phyloP scores from a whole-genome alignment of 306 rosid species.

The Glycine tomentella region DNA sequence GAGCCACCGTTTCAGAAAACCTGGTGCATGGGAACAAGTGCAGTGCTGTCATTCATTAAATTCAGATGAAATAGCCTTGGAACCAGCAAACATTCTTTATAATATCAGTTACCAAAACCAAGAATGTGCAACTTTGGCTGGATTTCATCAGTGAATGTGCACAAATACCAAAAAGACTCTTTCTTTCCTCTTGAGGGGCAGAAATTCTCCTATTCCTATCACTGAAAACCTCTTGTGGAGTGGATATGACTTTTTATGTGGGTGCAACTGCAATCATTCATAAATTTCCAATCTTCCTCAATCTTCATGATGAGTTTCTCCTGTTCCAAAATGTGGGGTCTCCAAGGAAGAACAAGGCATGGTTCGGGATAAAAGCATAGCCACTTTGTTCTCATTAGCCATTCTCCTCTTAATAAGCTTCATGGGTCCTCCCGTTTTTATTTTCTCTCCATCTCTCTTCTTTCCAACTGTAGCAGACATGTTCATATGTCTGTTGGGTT shows the following conservation, averaged over 20 bases:
- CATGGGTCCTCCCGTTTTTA: conserved; percentile 59
- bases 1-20: conserved; percentile 55
- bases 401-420: conserved; percentile 47
- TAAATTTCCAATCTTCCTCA: conserved; percentile 33
- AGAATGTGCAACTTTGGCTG: conserved; percentile 44
- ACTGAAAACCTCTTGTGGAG: conserved; percentile 33
- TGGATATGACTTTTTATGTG: conserved; percentile 48
- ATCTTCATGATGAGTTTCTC: conserved; percentile 54
- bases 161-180: conserved; percentile 34
- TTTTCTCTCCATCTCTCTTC: conserved; percentile 48
- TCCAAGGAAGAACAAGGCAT: conserved; percentile 40
- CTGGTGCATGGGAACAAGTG: conserved; percentile 52
- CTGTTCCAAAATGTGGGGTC: conserved; percentile 60
- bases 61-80: conserved; percentile 53
- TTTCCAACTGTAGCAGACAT: conserved; percentile 62
- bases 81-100: conserved; percentile 58
- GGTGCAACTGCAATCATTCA: conserved; percentile 56
- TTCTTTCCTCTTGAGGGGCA: conserved; percentile 39
- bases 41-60: conserved; percentile 49
- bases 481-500: conserved; percentile 70
- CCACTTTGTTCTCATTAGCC: conserved; percentile 53
- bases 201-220: conserved; percentile 42
- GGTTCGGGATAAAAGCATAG: conserved; percentile 45
- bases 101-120: conserved; percentile 42
- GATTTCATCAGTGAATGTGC: conserved; percentile 41